These are phyloP conservation scores for Combretum micranthum DNA, from an alignment of 345 rosid species.

Conservation along the genomic window DNA sequence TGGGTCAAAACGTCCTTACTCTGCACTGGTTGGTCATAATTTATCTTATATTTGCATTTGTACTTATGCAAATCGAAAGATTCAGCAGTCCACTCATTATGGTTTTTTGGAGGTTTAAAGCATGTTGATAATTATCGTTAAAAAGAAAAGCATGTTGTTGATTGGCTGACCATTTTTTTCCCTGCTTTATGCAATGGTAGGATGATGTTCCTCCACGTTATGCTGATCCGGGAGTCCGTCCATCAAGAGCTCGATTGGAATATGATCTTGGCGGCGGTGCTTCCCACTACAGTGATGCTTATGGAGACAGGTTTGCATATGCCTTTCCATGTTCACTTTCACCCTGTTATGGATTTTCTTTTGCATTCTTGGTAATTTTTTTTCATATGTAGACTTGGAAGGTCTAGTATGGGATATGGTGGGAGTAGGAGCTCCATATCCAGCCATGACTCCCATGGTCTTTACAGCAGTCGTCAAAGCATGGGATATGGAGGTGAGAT, in stretches of 20 bases:
- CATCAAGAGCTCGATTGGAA: slow-evolving; percentile 86
- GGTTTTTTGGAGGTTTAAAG: no score
- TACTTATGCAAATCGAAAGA: no score
- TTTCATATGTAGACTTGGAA: slow-evolving; percentile 55
- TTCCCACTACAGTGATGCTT: slow-evolving; percentile 74
- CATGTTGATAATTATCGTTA: not conserved
- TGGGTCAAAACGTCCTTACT: slow-evolving; percentile 86
- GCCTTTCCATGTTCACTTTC: not conserved
- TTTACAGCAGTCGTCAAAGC: slow-evolving; percentile 71
- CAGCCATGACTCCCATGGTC: slow-evolving; percentile 76
- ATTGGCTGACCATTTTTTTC: not conserved
- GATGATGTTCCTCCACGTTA: slow-evolving; percentile 85
- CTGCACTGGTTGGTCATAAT: slow-evolving; percentile 51
- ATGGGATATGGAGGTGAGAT: slow-evolving; percentile 72
- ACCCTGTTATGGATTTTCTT: not conserved
- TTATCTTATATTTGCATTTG: not conserved
- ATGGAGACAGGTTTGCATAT: slow-evolving; percentile 64
- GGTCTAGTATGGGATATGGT: slow-evolving; percentile 74
- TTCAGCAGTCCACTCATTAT: no score
- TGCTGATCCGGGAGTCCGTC: slow-evolving; percentile 62
- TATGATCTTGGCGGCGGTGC: slow-evolving; percentile 57
- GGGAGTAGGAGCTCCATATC: slow-evolving; percentile 73
- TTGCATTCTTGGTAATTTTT: not conserved
- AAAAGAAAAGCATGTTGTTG: slow-evolving; percentile 1
- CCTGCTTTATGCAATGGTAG: slow-evolving; percentile 22